Evolutionary conservation across 192 early-diverging fungal genomes (phyloP).

Genomic region (Podila verticillata): DNA sequence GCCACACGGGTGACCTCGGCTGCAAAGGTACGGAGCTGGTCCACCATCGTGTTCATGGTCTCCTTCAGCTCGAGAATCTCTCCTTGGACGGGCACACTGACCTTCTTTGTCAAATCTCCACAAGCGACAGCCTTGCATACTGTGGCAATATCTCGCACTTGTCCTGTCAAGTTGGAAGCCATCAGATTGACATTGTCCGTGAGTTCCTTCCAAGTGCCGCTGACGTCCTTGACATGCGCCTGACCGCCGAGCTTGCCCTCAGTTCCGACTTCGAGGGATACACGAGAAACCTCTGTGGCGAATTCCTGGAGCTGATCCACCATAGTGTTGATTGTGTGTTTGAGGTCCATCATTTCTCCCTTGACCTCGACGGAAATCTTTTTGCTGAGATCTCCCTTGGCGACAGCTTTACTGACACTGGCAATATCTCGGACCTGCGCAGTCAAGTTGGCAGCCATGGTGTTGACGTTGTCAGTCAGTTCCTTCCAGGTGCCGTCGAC

Average conservation of each 20-base stretch:
- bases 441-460: slow-evolving; percentile 74
- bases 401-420: slow-evolving; percentile 69
- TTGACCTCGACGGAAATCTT: slow-evolving; percentile 66
- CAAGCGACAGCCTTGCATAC: slow-evolving; percentile 71
- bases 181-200: slow-evolving; percentile 62
- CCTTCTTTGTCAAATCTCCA: slow-evolving; percentile 66
- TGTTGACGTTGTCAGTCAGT: slow-evolving; percentile 75
- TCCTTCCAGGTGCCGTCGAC: slow-evolving; percentile 78
- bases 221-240: slow-evolving; percentile 64
- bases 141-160: slow-evolving; percentile 68
- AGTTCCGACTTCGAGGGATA: slow-evolving; percentile 69
- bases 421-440: slow-evolving; percentile 72
- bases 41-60: slow-evolving; percentile 72
- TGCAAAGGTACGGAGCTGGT: slow-evolving; percentile 57
- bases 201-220: slow-evolving; percentile 71
- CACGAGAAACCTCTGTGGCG: slow-evolving; percentile 69
- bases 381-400: slow-evolving; percentile 66
- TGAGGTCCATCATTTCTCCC: slow-evolving; percentile 72
- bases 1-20: slow-evolving; percentile 67
- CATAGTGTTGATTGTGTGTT: slow-evolving; percentile 71
- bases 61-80: slow-evolving; percentile 73
- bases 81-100: slow-evolving; percentile 63
- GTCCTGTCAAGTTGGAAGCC: slow-evolving; percentile 52
- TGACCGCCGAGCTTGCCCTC: slow-evolving; percentile 71
- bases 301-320: slow-evolving; percentile 71